phyloP scores from a whole-genome alignment of 1,284 basidiomycete species.

The Ganoderma multipileum region DNA sequence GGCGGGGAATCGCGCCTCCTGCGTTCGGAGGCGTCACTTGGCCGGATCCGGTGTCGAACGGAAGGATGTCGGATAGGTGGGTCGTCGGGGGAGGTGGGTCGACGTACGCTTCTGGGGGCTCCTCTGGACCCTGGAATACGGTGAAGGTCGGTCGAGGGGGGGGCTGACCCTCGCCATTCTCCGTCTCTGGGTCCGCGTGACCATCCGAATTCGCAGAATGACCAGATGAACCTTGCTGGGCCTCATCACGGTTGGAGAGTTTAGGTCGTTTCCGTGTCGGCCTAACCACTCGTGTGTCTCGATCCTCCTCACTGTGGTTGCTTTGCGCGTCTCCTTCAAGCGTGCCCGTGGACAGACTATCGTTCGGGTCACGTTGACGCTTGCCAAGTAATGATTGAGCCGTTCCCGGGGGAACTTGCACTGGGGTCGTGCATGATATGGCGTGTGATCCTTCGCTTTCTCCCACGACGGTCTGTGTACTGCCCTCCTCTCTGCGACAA shows the following conservation, averaged over 20 bases:
- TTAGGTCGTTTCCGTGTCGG: constrained; percentile 62
- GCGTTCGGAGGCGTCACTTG: constrained; percentile 27
- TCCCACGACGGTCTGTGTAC: constrained; percentile 12
- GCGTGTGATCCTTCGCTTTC: constrained; percentile 7
- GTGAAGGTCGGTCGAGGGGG: constrained; percentile 35
- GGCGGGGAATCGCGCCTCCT: constrained; percentile 39
- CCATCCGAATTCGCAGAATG: constrained; percentile 1
- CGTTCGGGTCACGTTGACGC: constrained; percentile 58
- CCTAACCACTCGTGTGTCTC: constrained; percentile 44
- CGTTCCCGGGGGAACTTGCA: constrained; percentile 10
- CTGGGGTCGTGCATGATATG: neutral
- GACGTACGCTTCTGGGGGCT: constrained; percentile 32
- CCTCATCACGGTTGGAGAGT: constrained; percentile 27
- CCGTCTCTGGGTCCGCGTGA: constrained; percentile 8
- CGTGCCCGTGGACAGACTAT: constrained; percentile 48
- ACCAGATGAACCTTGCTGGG: neutral
- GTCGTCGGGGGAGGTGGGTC: constrained; percentile 41
- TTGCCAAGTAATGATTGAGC: constrained; percentile 58
- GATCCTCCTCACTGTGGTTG: constrained; percentile 44
- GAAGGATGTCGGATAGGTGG: constrained; percentile 58
- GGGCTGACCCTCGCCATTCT: constrained; percentile 17
- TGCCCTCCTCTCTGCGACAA: constrained; percentile 20
- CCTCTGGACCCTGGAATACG: constrained; percentile 43
- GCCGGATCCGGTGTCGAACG: constrained; percentile 41
- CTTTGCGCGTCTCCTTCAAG: constrained; percentile 50